Base-by-base conservation (phyloP, 2,329 filamentous ascomycete genomes). In the Knufia petricola region DNA sequence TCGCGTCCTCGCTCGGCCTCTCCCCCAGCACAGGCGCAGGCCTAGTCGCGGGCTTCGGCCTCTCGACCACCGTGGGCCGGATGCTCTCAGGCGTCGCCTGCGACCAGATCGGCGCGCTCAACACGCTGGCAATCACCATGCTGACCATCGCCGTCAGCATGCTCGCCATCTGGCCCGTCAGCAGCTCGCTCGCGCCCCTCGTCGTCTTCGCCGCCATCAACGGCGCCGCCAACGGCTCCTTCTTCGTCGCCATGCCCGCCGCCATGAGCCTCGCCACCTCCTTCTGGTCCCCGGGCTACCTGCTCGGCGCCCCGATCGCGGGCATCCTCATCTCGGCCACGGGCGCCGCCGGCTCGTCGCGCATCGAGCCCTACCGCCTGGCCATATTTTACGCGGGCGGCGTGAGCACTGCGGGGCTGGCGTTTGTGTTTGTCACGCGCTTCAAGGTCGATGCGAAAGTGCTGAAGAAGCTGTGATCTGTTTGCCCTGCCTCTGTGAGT, bases 211-310 rank as follows among this genome's bases (percentile, higher is more conserved):
- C 75, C 7, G 65, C 81, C 4, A 63, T 82, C 19, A 82, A 81
- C 53, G 79, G 79, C 0, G 63, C 72, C 31, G 70, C 74, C 3
- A 82, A 81, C 55, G 79, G 79, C 0, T 77, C 74, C 0, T 82
- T 82, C 65, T 82, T 83, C 57, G 73, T 75, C 1, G 75, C 75
- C 0, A 79, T 82, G 69, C 79, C 79, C 0, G 81, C 79, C 17
- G 77, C 75, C 0, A 78, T 82, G 72, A 72, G 76, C 3, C 81
- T 82, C 76, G 70, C 78, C 31, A 71, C 79, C 1, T 79, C 74
- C 0, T 74, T 75, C 1, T 83, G 78, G 78, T 68, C 71, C 1
- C 73, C 72, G 1, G 79, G 79, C 0, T 83, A 82, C 62, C 64
- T 82, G 1, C 69, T 81, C 65, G 75, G 76, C 1, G 69, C 72